Percentiles rank a stretch among this genome's conserved stretches.
These are phyloP conservation scores for Cymodocea nodosa DNA, from an alignment of 116 monocot genomes.

Conservation along the genomic window DNA sequence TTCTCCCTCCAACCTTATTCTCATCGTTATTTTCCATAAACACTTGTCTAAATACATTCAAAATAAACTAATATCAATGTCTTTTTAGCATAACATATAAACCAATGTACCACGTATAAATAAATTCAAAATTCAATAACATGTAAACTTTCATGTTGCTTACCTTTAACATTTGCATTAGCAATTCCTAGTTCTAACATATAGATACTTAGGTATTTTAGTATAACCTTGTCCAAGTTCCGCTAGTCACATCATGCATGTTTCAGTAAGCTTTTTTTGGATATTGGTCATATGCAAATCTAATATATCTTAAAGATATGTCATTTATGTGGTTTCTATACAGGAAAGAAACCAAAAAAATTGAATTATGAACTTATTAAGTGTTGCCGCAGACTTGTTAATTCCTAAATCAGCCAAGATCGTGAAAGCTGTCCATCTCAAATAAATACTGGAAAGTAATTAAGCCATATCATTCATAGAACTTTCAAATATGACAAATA, in stretches of 20 bases:
- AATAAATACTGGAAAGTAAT: slow-evolving; percentile 26
- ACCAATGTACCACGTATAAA: too few relatives aligned
- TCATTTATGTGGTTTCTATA: not conserved
- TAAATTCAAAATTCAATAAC: too few relatives aligned
- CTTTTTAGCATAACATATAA: too few relatives aligned
- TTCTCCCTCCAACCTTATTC: too few relatives aligned
- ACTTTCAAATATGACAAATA: not conserved
- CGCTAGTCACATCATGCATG: too few relatives aligned
- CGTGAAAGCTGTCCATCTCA: slow-evolving; percentile 7
- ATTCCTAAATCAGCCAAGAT: slow-evolving; percentile 7
- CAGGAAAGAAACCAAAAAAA: not conserved
- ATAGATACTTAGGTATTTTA: too few relatives aligned
- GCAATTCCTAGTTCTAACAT: too few relatives aligned
- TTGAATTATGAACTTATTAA: not conserved
- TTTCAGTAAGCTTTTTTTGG: not conserved
- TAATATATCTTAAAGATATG: not conserved
- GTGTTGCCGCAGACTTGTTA: not conserved
- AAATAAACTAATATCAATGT: too few relatives aligned
- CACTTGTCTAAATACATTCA: too few relatives aligned
- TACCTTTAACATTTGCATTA: too few relatives aligned
- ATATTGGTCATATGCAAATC: not conserved
- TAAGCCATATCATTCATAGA: slow-evolving; percentile 8
- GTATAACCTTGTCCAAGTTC: not conserved
- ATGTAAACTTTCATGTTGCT: too few relatives aligned
- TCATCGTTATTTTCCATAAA: too few relatives aligned